Conservation (phyloP, 352 stramenopile species). For the Globisporangium takayamanum region DNA sequence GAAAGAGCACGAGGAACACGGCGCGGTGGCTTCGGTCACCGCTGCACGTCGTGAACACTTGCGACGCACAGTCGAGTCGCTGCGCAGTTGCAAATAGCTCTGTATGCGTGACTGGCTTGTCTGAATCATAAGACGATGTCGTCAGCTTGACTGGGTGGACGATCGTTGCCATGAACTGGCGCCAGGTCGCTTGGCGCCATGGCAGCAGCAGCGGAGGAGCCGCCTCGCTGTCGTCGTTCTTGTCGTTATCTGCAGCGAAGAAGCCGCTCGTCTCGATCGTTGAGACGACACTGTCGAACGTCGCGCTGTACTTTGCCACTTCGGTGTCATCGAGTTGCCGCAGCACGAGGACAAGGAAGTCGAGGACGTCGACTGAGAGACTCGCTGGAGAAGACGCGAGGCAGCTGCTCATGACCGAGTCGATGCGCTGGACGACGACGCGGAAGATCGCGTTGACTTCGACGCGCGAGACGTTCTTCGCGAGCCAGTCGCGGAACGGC, state of each 20-base stretch:
- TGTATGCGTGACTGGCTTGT: neutral
- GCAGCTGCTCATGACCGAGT: slow-evolving; percentile 29
- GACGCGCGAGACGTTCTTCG: slow-evolving; percentile 21
- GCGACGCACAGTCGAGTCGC: slow-evolving; percentile 7
- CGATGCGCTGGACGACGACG: slow-evolving; percentile 38
- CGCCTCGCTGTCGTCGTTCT: neutral
- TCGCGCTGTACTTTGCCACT: slow-evolving; percentile 31
- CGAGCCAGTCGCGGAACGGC: slow-evolving; percentile 40
- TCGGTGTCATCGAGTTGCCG: slow-evolving; percentile 43
- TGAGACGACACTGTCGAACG: slow-evolving; percentile 33
- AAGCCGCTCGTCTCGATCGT: slow-evolving; percentile 28
- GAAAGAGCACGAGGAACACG: slow-evolving; percentile 36
- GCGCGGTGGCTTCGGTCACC: slow-evolving; percentile 16
- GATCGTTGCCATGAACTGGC: slow-evolving; percentile 18
- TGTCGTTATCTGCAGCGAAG: slow-evolving; percentile 8
- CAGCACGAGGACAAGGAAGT: slow-evolving; percentile 40
- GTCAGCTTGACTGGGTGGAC: slow-evolving; percentile 20
- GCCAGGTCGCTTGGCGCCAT: slow-evolving; percentile 5
- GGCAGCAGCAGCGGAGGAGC: neutral
- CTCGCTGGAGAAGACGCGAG: slow-evolving; percentile 11
- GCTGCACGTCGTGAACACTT: slow-evolving; percentile 20
- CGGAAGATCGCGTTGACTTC: slow-evolving; percentile 36
- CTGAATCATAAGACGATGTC: slow-evolving; percentile 5
- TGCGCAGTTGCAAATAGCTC: slow-evolving; percentile 6
- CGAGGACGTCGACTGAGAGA: slow-evolving; percentile 21